Evolutionary conservation across 208 protist species (phyloP), one percentile per base, ranked within the genome.

Genomic region (Wallacemonas sp.): DNA sequence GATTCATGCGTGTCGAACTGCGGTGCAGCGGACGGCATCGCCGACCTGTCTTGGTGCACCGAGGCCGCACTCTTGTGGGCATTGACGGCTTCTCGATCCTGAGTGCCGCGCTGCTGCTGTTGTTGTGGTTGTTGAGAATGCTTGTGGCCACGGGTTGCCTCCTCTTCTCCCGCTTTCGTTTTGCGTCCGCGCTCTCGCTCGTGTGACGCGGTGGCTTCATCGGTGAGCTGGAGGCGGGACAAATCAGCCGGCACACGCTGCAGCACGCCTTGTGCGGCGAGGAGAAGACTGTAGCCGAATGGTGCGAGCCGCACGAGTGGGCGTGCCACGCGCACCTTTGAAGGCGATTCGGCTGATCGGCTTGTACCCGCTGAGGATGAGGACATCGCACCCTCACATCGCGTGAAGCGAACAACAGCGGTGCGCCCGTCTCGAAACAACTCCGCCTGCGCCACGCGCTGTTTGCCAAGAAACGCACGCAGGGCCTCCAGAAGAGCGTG

Each of bases 251-350:
- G 69, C 54, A 81, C 46, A 5, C 73, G 76, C 68, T 86, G 80
- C 11, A 93, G 70, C 0, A 62, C 59, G 22, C 44, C 66, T 22
- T 79, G 71, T 0, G 86, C 72, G 5, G 82, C 68, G 19, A 87
- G 49, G 19, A 93, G 76, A 1, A 93, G 49, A 77, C 86, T 93
- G 27, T 80, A 76, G 14, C 86, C 86, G 47, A 90, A 84, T 17
- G 82, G 81, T 0, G 83, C 80, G 36, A 79, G 72, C 21, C 63
- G 80, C 19, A 74, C 68, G 17, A 21, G 39, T 17, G 22, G 6
- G 58, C 9, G 26, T 28, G 21, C 2, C n/a, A n/a, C n/a, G n/a
- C n/a, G n/a, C n/a, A n/a, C n/a, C n/a, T n/a, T n/a, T n/a, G n/a
- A n/a, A n/a, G n/a, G n/a, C n/a, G n/a, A n/a, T n/a, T n/a, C n/a